Base-by-base conservation (phyloP, 2,329 filamentous ascomycete genomes). In the Cryoendolithus antarcticus region DNA sequence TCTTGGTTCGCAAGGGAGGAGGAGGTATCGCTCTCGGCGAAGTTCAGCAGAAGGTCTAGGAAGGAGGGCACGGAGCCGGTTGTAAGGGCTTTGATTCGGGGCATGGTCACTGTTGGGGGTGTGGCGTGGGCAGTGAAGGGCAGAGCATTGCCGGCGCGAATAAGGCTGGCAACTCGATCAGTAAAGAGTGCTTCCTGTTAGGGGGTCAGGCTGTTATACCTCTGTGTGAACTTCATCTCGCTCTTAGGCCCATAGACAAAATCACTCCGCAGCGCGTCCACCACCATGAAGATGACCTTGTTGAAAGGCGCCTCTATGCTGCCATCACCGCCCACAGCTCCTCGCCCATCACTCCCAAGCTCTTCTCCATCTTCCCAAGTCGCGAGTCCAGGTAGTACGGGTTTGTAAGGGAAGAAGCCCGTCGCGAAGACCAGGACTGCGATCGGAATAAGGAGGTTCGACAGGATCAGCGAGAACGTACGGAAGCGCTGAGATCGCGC, bases 31-130 rank as follows among this genome's bases (percentile, higher is more conserved):
- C 80, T 86, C 62, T 98, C 91, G 48, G 93, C 85, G 57, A 98
- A 85, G 57, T 96, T 98, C 43, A 98, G 72, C 45, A 98, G 93
- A 10, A 95, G 82, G 60, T 98, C 91, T 44, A 96, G 75, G 60
- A 98, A 98, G 2, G 89, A 96, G 3, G 91, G 91, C n/a, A 94
- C 91, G 2, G 89, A 95, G 44, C 91, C 91, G 1, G 91, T 96
- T 1, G 91, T 98, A 47, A 98, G 86, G 35, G 91, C 86, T 65
- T 98, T 98, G 53, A 98, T 79, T 45, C 89, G 80, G 32, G 91
- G 91, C 91, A 98, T 96, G 11, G 91, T 98, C 45, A 98, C 89
- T 6, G 91, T 98, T 2, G 91, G 91, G 37, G 93, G 86, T n/a
- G 85, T 82, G 11, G 91, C 91, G 71, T 94, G 82, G 28, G 89